phyloP scores from a whole-genome alignment of 108 stramenopile genomes.

The Nitzschia palea region DNA sequence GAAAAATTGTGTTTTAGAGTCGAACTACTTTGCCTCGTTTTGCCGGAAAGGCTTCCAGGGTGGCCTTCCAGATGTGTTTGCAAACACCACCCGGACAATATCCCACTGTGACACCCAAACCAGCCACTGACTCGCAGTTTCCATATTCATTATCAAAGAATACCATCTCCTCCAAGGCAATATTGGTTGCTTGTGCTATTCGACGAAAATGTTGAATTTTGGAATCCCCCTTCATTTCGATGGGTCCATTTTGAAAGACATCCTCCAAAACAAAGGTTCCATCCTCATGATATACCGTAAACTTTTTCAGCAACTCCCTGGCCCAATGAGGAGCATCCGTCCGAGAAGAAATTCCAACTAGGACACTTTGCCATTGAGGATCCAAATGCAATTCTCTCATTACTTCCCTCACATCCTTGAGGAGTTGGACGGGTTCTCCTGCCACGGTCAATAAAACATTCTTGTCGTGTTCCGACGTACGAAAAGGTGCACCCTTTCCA shows the following conservation, averaged over 20 bases:
- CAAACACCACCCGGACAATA: constrained; percentile 71
- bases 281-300: constrained; percentile 21
- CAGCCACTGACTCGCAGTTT: constrained; percentile 62
- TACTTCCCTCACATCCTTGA: constrained; percentile 27
- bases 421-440: constrained; percentile 21
- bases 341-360: constrained; percentile 61
- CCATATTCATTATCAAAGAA: constrained; percentile 88
- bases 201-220: constrained; percentile 65
- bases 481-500: constrained; percentile 33
- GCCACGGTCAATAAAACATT: constrained; percentile 1
- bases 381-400: constrained; percentile 20
- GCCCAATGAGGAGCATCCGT: constrained; percentile 76
- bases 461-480: neutral
- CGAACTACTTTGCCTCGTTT: neutral
- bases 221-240: constrained; percentile 54
- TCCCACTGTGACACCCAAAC: constrained; percentile 68
- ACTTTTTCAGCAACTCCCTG: constrained; percentile 56
- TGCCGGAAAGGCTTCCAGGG: constrained; percentile 26
- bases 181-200: constrained; percentile 42
- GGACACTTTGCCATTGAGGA: constrained; percentile 4
- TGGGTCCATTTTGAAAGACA: constrained; percentile 43
- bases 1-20: neutral
- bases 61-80: constrained; percentile 35
- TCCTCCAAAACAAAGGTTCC: constrained; percentile 18
- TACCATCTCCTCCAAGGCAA: constrained; percentile 68